phyloP scores from a whole-genome alignment of 2,329 filamentous ascomycete genomes.

The Dactylellina cionopaga region DNA sequence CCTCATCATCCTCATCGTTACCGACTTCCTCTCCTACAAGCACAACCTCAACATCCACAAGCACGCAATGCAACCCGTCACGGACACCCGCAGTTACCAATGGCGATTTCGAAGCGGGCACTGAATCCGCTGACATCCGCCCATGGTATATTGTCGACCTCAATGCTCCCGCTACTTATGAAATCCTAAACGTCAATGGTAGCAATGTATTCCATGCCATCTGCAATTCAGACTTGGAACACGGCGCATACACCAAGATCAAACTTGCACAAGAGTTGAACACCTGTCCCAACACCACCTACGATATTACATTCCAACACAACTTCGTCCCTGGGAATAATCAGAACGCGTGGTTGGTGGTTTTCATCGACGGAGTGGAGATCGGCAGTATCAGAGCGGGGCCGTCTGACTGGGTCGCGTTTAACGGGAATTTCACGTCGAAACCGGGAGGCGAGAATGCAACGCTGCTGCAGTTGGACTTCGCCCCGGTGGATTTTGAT shows the following conservation, averaged over 20 bases:
- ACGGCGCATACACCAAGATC: constrained; percentile 33
- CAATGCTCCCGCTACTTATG: constrained; percentile 24
- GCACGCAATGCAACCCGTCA: background rate
- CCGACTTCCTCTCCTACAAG: background rate
- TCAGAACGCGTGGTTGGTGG: constrained; percentile 14
- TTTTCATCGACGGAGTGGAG: constrained; percentile 15
- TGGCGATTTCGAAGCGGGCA: constrained; percentile 13
- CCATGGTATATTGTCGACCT: constrained; percentile 39
- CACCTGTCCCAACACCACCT: constrained; percentile 10
- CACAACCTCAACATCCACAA: background rate
- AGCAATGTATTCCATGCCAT: constrained; percentile 25
- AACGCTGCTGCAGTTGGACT: constrained; percentile 23
- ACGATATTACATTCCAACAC: constrained; percentile 15
- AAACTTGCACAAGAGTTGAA: constrained; percentile 30
- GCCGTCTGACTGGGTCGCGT: constrained; percentile 4
- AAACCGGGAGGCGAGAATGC: background rate
- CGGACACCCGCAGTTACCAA: constrained; percentile 21
- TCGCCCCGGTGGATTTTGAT: constrained; percentile 22
- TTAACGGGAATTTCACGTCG: constrained; percentile 26
- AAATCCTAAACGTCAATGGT: constrained; percentile 16
- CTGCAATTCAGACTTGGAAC: constrained; percentile 15
- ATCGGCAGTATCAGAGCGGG: constrained; percentile 21
- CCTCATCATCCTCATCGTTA: background rate
- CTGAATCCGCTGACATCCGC: constrained; percentile 13
- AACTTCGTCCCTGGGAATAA: constrained; percentile 25